Evolutionary conservation across 495 filamentous ascomycete genomes (phyloP).

Genomic region (Aspergillus nidulans): DNA sequence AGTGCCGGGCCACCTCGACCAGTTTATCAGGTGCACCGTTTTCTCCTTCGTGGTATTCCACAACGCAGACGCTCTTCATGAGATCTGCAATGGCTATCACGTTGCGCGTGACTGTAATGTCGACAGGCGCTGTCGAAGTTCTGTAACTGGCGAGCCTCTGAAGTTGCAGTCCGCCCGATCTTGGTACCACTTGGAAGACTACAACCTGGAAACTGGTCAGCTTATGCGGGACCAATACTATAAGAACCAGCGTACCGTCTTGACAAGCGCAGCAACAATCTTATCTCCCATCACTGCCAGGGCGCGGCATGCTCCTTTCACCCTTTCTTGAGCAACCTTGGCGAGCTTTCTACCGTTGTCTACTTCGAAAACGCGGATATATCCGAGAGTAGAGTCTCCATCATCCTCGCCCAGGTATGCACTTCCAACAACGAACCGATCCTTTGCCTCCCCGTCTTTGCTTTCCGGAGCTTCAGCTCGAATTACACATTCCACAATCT

Average conservation of each 20-base stretch:
- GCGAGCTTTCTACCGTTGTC: constrained; percentile 68
- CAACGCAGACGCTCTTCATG: constrained; percentile 84
- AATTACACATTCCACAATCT: constrained; percentile 82
- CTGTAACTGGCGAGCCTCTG: constrained; percentile 68
- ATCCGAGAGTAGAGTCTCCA: constrained; percentile 55
- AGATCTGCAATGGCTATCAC: constrained; percentile 82
- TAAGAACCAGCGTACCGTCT: constrained; percentile 57
- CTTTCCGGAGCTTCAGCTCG: constrained; percentile 69
- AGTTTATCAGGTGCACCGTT: constrained; percentile 47
- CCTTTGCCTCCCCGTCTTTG: constrained; percentile 48
- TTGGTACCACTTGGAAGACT: constrained; percentile 51
- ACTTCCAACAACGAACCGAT: constrained; percentile 87
- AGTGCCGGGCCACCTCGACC: constrained; percentile 73
- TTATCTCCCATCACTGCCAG: constrained; percentile 69
- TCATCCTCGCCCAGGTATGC: constrained; percentile 63
- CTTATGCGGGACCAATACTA: not conserved
- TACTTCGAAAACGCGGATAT: constrained; percentile 81
- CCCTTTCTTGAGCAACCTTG: constrained; percentile 54
- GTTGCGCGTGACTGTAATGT: constrained; percentile 65
- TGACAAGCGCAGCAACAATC: constrained; percentile 80
- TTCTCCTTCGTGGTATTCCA: constrained; percentile 56
- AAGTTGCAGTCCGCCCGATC: constrained; percentile 47
- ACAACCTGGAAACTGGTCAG: constrained; percentile 43
- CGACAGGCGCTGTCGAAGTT: constrained; percentile 79
- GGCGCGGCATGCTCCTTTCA: constrained; percentile 75